These are phyloP conservation scores for Chrysoporthe deuterocubensis DNA, from an alignment of 2,329 filamentous ascomycete genomes.

Conservation along the genomic window DNA sequence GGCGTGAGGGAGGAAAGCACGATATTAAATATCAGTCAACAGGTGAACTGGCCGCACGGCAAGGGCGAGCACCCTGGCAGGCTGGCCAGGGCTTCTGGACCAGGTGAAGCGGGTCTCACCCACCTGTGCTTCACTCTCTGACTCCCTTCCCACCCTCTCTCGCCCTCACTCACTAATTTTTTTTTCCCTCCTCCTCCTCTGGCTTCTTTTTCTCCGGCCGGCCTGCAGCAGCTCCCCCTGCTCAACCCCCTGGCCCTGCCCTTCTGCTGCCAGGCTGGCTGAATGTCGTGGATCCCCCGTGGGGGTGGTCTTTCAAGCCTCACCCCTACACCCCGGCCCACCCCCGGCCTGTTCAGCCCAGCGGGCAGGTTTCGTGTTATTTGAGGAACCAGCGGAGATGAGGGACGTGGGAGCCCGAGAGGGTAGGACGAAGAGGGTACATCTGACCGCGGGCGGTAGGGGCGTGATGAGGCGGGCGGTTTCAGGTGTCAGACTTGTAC, in stretches of 20 bases:
- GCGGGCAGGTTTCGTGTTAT: constrained; percentile 13
- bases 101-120: constrained; percentile 7
- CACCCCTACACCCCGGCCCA: not conserved
- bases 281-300: constrained; percentile 9
- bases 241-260: not conserved
- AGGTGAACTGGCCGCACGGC: not conserved
- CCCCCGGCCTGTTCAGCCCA: constrained; percentile 5
- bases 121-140: not conserved
- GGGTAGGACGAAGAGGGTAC: constrained; percentile 16
- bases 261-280: constrained; percentile 1
- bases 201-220: not conserved
- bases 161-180: not conserved
- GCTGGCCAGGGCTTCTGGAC: not conserved
- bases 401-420: constrained; percentile 14
- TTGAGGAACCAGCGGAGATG: constrained; percentile 8
- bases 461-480: not conserved
- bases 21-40: constrained; percentile 20
- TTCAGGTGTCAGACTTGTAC: constrained; percentile 5
- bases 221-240: not conserved
- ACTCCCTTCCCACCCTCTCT: not conserved
- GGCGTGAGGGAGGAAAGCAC: constrained; percentile 12
- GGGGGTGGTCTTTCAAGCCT: not conserved
- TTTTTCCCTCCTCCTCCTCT: not conserved
- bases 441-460: not conserved
- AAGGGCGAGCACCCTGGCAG: not conserved